These are phyloP conservation scores for Dictyostelium intermedium DNA, from an alignment of 78 protist genomes.

Conservation along the genomic window DNA sequence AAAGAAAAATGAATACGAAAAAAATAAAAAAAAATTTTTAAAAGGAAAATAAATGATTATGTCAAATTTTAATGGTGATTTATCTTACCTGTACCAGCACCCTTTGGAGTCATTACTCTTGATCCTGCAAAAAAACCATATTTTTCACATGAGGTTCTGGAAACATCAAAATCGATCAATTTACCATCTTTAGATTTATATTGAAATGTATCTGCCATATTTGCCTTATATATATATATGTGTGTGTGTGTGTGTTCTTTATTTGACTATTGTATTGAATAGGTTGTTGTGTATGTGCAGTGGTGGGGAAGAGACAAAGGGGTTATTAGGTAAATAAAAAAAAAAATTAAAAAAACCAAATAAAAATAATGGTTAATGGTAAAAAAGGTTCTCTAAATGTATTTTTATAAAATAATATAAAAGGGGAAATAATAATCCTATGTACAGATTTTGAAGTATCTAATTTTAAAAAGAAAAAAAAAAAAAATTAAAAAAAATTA, in stretches of 20 bases:
- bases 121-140: conserved; percentile 64
- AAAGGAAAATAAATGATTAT: neutral
- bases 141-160: conserved; percentile 16
- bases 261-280: too few relatives aligned
- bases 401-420: too few relatives aligned
- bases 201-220: neutral
- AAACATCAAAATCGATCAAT: conserved; percentile 20
- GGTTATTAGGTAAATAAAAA: neutral
- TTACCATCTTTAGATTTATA: neutral
- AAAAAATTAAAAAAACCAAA: too few relatives aligned
- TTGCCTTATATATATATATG: too few relatives aligned
- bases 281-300: neutral
- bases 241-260: neutral
- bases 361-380: too few relatives aligned
- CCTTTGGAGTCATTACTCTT: conserved; percentile 59
- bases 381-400: too few relatives aligned
- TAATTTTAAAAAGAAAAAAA: too few relatives aligned
- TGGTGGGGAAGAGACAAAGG: neutral
- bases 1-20: too few relatives aligned
- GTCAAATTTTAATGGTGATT: too few relatives aligned
- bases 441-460: too few relatives aligned
- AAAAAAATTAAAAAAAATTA: too few relatives aligned
- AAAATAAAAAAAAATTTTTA: neutral
- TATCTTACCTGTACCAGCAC: neutral
- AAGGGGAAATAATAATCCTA: too few relatives aligned